Percentiles rank a stretch among this genome's conserved stretches.
Evolutionary conservation across 2,329 filamentous ascomycete genomes (phyloP).

Genomic region (Simplicillium sp.): DNA sequence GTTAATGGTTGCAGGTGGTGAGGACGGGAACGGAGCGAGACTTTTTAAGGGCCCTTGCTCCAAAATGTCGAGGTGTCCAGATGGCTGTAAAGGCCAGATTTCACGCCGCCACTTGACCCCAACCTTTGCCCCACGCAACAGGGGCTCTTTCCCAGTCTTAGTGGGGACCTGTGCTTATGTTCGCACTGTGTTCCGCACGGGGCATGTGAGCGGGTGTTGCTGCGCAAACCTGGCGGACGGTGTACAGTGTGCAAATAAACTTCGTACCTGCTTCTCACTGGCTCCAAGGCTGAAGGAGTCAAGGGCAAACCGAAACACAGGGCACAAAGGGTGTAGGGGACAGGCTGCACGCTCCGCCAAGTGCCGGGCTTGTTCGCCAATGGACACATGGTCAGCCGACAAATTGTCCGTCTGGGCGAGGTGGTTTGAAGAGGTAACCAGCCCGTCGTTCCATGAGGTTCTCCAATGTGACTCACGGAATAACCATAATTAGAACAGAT

Average conservation of each 20-base stretch:
- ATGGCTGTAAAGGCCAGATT: conserved; percentile 40
- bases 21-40: conserved; percentile 12
- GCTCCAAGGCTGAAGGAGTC: too few relatives aligned
- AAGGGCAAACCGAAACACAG: too few relatives aligned
- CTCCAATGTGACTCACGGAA: too few relatives aligned
- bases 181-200: background rate
- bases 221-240: background rate
- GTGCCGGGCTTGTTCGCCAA: too few relatives aligned
- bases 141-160: conserved; percentile 11
- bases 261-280: too few relatives aligned
- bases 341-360: too few relatives aligned
- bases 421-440: too few relatives aligned
- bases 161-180: background rate
- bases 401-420: too few relatives aligned
- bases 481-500: too few relatives aligned
- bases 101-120: conserved; percentile 19
- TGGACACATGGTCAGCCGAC: too few relatives aligned
- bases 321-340: too few relatives aligned
- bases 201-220: background rate
- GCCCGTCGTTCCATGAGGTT: too few relatives aligned
- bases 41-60: conserved; percentile 25
- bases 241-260: background rate
- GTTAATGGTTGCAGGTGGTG: conserved; percentile 17
- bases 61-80: conserved; percentile 34
- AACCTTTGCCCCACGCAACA: conserved; percentile 20